Conservation (phyloP, 768 basidiomycete genomes). For the Hygrophorus russula region DNA sequence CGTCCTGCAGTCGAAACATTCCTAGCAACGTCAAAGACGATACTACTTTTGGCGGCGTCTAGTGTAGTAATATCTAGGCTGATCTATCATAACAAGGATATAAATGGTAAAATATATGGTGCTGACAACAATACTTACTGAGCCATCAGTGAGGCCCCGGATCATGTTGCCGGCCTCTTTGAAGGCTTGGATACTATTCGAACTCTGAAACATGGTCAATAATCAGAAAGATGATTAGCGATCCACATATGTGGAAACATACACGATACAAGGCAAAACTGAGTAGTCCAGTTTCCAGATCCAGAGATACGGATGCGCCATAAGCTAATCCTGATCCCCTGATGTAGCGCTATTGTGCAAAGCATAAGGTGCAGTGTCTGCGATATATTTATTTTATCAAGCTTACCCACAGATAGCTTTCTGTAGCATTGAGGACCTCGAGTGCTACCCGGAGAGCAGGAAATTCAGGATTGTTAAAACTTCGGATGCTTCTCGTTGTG, state of each 20-base stretch:
- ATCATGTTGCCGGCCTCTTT: slow-evolving; percentile 72
- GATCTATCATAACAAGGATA: slow-evolving; percentile 37
- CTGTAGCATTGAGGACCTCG: slow-evolving; percentile 85
- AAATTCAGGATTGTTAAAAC: slow-evolving; percentile 74
- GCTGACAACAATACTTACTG: slow-evolving; percentile 35
- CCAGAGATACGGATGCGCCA: slow-evolving; percentile 66
- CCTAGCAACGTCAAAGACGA: slow-evolving; percentile 76
- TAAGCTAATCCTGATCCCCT: slow-evolving; percentile 94
- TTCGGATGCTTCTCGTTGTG: slow-evolving; percentile 66
- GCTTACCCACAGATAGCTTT: slow-evolving; percentile 86
- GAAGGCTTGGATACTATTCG: slow-evolving; percentile 69
- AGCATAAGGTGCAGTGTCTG: neutral
- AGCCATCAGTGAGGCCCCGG: slow-evolving; percentile 68
- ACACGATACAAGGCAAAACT: slow-evolving; percentile 74
- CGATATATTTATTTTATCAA: neutral
- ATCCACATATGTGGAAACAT: slow-evolving; percentile 14
- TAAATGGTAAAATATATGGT: neutral
- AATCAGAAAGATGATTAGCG: neutral
- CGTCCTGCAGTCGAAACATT: slow-evolving; percentile 76
- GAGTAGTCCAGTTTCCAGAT: slow-evolving; percentile 69
- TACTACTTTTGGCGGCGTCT: slow-evolving; percentile 86
- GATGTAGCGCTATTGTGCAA: slow-evolving; percentile 53
- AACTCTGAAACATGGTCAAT: slow-evolving; percentile 40
- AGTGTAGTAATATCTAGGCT: slow-evolving; percentile 68
- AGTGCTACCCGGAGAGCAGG: slow-evolving; percentile 78